These are phyloP conservation scores for Miscanthus sacchariflorus DNA, from an alignment of 202 grass and related monocot genomes.

Conservation along the genomic window DNA sequence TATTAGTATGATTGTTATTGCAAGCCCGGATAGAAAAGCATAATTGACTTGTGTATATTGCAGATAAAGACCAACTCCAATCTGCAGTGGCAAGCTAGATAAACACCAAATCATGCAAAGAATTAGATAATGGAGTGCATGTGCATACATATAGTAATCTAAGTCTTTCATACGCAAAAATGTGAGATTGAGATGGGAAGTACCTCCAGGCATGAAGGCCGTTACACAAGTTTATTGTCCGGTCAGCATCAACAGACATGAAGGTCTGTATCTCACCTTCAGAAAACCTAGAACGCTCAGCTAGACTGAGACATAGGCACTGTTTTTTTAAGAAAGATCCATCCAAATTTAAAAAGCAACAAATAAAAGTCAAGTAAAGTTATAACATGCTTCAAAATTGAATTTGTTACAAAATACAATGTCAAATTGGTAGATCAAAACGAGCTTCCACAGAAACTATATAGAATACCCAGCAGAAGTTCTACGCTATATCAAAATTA, in stretches of 20 bases:
- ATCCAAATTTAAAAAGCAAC: conserved; percentile 43
- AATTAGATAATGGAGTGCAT: conserved; percentile 35
- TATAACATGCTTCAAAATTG: conserved; percentile 24
- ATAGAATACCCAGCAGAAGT: conserved; percentile 27
- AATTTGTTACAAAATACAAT: conserved; percentile 1
- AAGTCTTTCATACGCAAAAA: neutral
- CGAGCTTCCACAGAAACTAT: neutral
- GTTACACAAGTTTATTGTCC: conserved; percentile 89
- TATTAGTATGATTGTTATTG: conserved; percentile 94
- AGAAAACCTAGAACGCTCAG: conserved; percentile 94
- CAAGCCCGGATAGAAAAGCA: conserved; percentile 91
- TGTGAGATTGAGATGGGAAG: conserved; percentile 22
- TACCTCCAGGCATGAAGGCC: conserved; percentile 99
- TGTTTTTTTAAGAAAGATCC: conserved; percentile 41
- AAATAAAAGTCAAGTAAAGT: conserved; percentile 38
- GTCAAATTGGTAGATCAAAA: neutral
- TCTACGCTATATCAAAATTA: conserved; percentile 18
- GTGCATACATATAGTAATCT: conserved; percentile 15
- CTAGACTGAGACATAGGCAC: conserved; percentile 84
- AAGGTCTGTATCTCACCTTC: conserved; percentile 97
- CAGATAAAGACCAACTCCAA: conserved; percentile 93
- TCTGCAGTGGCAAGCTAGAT: conserved; percentile 86
- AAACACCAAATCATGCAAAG: conserved; percentile 40
- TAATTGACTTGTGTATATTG: conserved; percentile 97
- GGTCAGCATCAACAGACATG: conserved; percentile 96